phyloP scores from a whole-genome alignment of 768 basidiomycete genomes.

The Termitomyces sp. region DNA sequence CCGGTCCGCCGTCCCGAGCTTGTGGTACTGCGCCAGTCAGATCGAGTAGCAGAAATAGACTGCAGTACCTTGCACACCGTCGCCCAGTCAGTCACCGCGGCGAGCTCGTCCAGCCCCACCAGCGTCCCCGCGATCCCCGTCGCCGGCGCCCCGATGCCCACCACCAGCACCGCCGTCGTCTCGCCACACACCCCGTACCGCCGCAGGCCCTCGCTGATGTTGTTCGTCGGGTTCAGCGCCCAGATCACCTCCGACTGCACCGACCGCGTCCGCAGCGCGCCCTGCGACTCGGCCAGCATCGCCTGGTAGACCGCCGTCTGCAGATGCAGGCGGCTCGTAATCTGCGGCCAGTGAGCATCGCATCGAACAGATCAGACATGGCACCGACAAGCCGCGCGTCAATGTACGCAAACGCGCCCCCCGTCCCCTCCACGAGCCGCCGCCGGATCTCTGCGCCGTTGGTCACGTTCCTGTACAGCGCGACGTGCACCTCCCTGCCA shows the following conservation, averaged over 20 bases:
- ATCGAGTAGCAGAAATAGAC: background rate
- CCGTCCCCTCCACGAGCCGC: constrained; percentile 65
- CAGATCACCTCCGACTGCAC: constrained; percentile 92
- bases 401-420: constrained; percentile 72
- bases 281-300: constrained; percentile 59
- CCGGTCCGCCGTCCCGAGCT: constrained; percentile 39
- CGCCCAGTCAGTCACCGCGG: constrained; percentile 60
- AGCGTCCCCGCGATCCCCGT: constrained; percentile 54
- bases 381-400: constrained; percentile 78
- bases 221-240: constrained; percentile 81
- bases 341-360: constrained; percentile 35
- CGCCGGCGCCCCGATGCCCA: constrained; percentile 60
- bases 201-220: constrained; percentile 84
- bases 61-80: constrained; percentile 64
- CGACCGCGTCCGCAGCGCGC: constrained; percentile 71
- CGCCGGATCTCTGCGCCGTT: constrained; percentile 58
- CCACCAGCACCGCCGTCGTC: constrained; percentile 63
- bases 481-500: constrained; percentile 44
- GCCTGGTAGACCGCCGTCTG: constrained; percentile 83
- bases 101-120: constrained; percentile 38
- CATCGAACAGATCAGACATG: background rate
- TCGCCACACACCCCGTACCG: constrained; percentile 78
- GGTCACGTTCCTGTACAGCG: constrained; percentile 60
- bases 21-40: constrained; percentile 53
- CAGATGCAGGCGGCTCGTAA: constrained; percentile 76